Conservation (phyloP, 306 rosid genomes). For the Sesbania bispinosa region DNA sequence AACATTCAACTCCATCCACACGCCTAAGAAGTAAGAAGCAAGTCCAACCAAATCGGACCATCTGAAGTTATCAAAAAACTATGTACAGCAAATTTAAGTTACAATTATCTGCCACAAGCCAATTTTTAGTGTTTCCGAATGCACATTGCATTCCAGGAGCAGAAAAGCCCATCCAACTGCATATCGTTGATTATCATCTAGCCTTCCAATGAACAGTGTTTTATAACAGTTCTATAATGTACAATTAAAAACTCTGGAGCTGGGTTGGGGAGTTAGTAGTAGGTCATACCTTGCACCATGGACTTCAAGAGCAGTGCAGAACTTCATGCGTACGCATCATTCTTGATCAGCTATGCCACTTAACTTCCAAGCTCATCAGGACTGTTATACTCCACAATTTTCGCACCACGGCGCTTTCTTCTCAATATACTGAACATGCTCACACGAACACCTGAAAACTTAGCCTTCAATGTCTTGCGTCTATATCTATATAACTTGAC, state of each 20-base stretch:
- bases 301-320: conserved; percentile 2
- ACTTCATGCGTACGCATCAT: conserved; percentile 18
- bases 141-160: not conserved
- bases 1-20: not conserved
- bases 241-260: not conserved
- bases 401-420: conserved; percentile 48
- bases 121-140: not conserved
- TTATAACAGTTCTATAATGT: not conserved
- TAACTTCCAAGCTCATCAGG: not conserved
- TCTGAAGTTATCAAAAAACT: not conserved
- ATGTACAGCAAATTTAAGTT: not conserved
- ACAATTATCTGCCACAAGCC: not conserved
- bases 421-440: conserved; percentile 43
- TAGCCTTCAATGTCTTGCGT: conserved; percentile 26
- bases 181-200: not conserved
- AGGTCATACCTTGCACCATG: conserved; percentile 16
- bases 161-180: not conserved
- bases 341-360: not conserved
- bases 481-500: conserved; percentile 21
- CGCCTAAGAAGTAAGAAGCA: not conserved
- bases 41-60: not conserved
- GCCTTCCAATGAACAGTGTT: not conserved
- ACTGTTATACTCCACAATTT: conserved; percentile 34
- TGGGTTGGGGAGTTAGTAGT: not conserved
- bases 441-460: conserved; percentile 28